phyloP scores from a whole-genome alignment of 805 yeast genomes.

The Ogataea naganishii region DNA sequence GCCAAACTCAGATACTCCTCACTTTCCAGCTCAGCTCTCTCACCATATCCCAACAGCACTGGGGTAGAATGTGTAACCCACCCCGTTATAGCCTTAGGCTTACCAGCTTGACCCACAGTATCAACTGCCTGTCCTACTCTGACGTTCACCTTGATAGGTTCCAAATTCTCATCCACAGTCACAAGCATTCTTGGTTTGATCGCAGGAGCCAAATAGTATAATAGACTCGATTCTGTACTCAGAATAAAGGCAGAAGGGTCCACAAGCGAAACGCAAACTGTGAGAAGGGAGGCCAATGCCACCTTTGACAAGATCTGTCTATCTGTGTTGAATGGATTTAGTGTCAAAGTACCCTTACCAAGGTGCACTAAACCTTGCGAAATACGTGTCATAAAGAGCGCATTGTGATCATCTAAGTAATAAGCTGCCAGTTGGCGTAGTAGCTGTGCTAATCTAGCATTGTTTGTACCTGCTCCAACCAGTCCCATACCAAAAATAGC shows the following conservation, averaged over 20 bases:
- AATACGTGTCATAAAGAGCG: slow-evolving; percentile 84
- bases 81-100: slow-evolving; percentile 97
- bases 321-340: slow-evolving; percentile 85
- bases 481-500: slow-evolving; percentile 96
- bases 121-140: slow-evolving; percentile 99
- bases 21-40: slow-evolving; percentile 93
- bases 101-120: slow-evolving; percentile 98
- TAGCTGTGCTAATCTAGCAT: slow-evolving; percentile 94
- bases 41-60: slow-evolving; percentile 86
- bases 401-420: slow-evolving; percentile 83
- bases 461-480: slow-evolving; percentile 98
- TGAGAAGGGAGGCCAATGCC: slow-evolving; percentile 80
- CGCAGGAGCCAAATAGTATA: slow-evolving; percentile 81
- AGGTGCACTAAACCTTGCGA: slow-evolving; percentile 92
- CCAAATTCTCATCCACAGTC: slow-evolving; percentile 84
- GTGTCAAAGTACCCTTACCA: slow-evolving; percentile 91
- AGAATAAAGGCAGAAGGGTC: slow-evolving; percentile 81
- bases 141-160: slow-evolving; percentile 91
- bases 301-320: slow-evolving; percentile 82
- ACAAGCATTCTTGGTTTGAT: slow-evolving; percentile 88
- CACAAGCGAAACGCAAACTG: slow-evolving; percentile 74
- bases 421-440: slow-evolving; percentile 91
- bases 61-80: slow-evolving; percentile 99
- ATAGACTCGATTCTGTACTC: slow-evolving; percentile 53
- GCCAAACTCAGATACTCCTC: slow-evolving; percentile 85